These are phyloP conservation scores for Coemansia sp. DNA, from an alignment of 192 early-diverging fungal genomes.

Conservation along the genomic window DNA sequence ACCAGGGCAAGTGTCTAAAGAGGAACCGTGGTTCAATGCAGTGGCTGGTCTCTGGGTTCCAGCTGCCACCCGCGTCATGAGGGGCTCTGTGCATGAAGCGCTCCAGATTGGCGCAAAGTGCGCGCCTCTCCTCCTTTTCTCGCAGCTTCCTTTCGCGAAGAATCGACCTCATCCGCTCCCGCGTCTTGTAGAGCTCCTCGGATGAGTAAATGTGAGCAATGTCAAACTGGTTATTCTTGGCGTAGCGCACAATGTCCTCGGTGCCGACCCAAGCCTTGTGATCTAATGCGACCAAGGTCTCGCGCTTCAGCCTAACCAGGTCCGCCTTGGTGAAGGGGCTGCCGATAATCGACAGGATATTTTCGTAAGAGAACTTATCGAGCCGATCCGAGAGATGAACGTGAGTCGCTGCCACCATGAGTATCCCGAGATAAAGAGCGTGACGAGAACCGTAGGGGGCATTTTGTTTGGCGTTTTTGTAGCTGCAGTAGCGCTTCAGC, in stretches of 20 bases:
- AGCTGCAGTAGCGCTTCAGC: constrained; percentile 15
- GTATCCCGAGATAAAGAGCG: constrained; percentile 37
- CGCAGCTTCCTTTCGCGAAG: not conserved
- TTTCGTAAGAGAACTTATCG: constrained; percentile 19
- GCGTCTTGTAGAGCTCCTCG: too few species aligned
- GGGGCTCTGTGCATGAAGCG: constrained; percentile 36
- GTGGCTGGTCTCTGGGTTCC: constrained; percentile 36
- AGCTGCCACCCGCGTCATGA: constrained; percentile 26
- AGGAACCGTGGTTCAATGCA: constrained; percentile 33
- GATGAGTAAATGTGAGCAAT: too few species aligned
- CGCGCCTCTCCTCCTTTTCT: constrained; percentile 3
- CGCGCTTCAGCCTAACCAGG: constrained; percentile 16
- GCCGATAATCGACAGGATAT: not conserved
- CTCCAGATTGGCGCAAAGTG: constrained; percentile 6
- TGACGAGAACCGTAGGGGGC: constrained; percentile 38
- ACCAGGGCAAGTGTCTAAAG: constrained; percentile 43
- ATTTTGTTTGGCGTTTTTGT: not conserved
- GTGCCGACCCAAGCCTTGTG: constrained; percentile 24
- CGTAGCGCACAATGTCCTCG: constrained; percentile 8
- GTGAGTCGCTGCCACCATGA: constrained; percentile 20
- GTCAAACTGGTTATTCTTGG: constrained; percentile 30
- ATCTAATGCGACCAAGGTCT: constrained; percentile 12
- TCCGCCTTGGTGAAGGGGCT: not conserved
- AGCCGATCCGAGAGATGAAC: constrained; percentile 13
- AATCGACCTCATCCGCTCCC: not conserved